A percentile compares a stretch with the other conserved stretches of the same genome.
Conservation (phyloP, 1,139 yeast species). For the Protomyces macrosporus region DNA sequence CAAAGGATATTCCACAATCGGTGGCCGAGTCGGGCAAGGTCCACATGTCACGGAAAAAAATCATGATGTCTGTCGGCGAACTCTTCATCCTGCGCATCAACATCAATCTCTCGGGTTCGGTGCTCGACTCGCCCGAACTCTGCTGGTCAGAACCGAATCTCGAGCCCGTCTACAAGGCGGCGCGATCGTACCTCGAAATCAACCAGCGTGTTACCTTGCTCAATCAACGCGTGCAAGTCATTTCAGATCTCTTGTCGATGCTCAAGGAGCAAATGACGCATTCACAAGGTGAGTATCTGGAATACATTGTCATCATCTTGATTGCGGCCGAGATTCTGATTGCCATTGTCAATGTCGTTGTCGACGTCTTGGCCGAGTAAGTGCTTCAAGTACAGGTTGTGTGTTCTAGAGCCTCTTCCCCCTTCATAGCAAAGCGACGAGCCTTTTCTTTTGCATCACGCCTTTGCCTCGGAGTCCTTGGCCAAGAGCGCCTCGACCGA, state of each 20-base stretch:
- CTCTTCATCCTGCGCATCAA: constrained; percentile 83
- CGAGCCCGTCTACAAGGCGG: constrained; percentile 95
- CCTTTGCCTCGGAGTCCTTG: background rate
- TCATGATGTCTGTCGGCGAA: constrained; percentile 95
- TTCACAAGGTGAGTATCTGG: constrained; percentile 68
- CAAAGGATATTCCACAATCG: constrained; percentile 93
- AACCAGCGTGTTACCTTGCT: constrained; percentile 78
- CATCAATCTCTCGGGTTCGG: constrained; percentile 82
- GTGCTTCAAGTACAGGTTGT: background rate
- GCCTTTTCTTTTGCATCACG: background rate
- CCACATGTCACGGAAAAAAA: constrained; percentile 86
- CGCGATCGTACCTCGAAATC: constrained; percentile 88
- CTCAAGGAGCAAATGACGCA: constrained; percentile 68
- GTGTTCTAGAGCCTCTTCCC: background rate
- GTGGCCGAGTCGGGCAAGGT: constrained; percentile 92
- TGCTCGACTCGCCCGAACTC: constrained; percentile 89
- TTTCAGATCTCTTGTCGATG: constrained; percentile 89
- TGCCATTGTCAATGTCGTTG: constrained; percentile 62
- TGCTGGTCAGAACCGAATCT: constrained; percentile 99
- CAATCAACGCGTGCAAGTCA: constrained; percentile 90
- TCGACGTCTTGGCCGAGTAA: constrained; percentile 29
- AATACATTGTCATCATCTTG: constrained; percentile 83
- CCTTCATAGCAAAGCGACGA: background rate
- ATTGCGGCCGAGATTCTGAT: constrained; percentile 90
- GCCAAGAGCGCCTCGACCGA: constrained; percentile 2